phyloP scores from a whole-genome alignment of 441 rosid species.

The Erodium trifolium region DNA sequence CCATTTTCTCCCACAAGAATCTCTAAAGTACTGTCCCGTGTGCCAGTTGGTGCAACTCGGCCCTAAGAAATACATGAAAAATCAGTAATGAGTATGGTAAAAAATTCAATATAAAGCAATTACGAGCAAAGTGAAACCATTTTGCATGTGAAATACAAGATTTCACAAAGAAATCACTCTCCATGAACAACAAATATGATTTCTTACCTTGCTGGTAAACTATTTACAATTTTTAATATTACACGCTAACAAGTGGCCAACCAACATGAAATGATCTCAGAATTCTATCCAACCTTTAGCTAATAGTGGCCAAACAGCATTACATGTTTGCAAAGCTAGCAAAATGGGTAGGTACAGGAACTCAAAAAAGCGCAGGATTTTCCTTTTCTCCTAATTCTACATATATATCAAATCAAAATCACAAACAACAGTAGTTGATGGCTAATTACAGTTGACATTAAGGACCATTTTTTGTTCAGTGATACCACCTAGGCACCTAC shows the following conservation, averaged over 20 bases:
- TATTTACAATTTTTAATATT: not conserved
- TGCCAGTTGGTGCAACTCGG: slow-evolving; percentile 65
- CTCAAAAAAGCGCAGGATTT: too few species aligned
- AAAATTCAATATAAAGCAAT: slow-evolving; percentile 7
- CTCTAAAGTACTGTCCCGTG: slow-evolving; percentile 76
- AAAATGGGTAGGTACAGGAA: too few species aligned
- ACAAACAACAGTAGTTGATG: too few species aligned
- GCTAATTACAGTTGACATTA: too few species aligned
- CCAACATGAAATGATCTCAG: too few species aligned
- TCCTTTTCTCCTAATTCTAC: too few species aligned
- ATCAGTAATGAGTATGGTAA: slow-evolving; percentile 11
- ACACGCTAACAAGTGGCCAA: not conserved
- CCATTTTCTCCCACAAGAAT: slow-evolving; percentile 78
- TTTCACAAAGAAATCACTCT: not conserved
- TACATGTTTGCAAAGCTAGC: too few species aligned
- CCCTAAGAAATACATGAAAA: slow-evolving; percentile 44
- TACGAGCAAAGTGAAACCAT: slow-evolving; percentile 10
- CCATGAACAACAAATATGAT: not conserved
- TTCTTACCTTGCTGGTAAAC: not conserved
- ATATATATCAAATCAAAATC: too few species aligned
- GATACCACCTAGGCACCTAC: too few species aligned
- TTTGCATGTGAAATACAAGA: not conserved
- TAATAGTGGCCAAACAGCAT: too few species aligned
- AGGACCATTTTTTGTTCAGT: too few species aligned
- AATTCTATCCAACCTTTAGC: too few species aligned